Evolutionary conservation across 2,329 filamentous ascomycete species (phyloP), one percentile per base, ranked within the genome.

Genomic region (Trichoderma harzianum): DNA sequence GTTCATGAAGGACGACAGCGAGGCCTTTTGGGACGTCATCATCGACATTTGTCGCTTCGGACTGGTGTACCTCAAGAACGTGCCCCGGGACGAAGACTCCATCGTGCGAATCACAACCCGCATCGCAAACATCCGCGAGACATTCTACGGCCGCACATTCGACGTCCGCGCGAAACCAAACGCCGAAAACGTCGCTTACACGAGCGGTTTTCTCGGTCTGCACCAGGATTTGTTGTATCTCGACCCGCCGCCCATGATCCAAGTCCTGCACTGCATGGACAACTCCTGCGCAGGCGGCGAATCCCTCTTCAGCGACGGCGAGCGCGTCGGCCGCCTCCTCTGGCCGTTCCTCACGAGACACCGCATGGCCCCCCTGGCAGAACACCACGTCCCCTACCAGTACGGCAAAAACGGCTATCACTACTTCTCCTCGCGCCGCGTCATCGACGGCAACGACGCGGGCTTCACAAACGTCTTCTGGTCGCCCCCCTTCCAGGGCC

Each of bases 161-260:
- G 92, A 98, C 80, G 95, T 98, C 14, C 89, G 90, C 69, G 93
- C 91, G 4, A 92, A 97, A 68, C 91, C 92, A 1, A 81, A 93
- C 70, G 93, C 95, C 28, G 94, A 95, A 78, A 98, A 98, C 79
- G 93, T 98, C 5, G 95, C 96, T 11, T 94, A 98, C 82, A 98
- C 95, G 1, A 91, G 88, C 77, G 87, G 91, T 63, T 91, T 91
- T 77, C 89, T 98, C 1, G 93, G 93, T 18, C 90, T 98, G 62
- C 96, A 99, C 83, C 96, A 97, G 89, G 96, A 98, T 79, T 87
- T 98, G 53, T 86, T 98, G 70, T 98, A 98, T 82, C 91, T 96
- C 82, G 83, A 87, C 16, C 88, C 93, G 65, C 90, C 93, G 3
- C 95, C 95, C 0, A 90, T 91, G 36, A 89, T 96, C 66, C 95